Evolutionary conservation across 768 basidiomycete species (phyloP).

Genomic region (Suillus decipiens): DNA sequence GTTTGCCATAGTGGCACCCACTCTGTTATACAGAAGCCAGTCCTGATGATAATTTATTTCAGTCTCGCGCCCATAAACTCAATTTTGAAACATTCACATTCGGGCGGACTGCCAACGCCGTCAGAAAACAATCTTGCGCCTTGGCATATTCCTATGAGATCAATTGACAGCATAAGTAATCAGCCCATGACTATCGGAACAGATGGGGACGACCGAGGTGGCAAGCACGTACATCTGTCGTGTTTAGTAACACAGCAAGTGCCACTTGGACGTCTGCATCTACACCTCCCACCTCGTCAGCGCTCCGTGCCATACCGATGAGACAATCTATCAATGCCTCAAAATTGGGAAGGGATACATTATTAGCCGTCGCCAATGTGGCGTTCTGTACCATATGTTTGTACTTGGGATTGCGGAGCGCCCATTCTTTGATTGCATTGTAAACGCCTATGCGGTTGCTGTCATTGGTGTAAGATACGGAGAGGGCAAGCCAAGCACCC

Average conservation of each 20-base stretch:
- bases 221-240: slow-evolving; percentile 67
- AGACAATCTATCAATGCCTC: slow-evolving; percentile 68
- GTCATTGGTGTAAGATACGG: slow-evolving; percentile 91
- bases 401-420: slow-evolving; percentile 62
- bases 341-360: slow-evolving; percentile 38
- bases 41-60: slow-evolving; percentile 51
- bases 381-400: slow-evolving; percentile 43
- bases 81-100: slow-evolving; percentile 53
- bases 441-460: slow-evolving; percentile 72
- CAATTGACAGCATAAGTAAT: slow-evolving; percentile 12
- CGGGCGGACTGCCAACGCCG: slow-evolving; percentile 85
- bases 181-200: not conserved
- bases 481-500: slow-evolving; percentile 87
- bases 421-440: slow-evolving; percentile 85
- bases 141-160: slow-evolving; percentile 76
- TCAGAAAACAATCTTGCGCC: slow-evolving; percentile 91
- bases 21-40: slow-evolving; percentile 89
- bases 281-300: slow-evolving; percentile 54
- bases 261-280: slow-evolving; percentile 97
- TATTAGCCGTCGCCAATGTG: slow-evolving; percentile 26
- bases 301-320: slow-evolving; percentile 73
- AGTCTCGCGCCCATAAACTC: not conserved
- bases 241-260: slow-evolving; percentile 89
- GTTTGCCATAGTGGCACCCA: slow-evolving; percentile 94
- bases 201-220: not conserved